phyloP scores from a whole-genome alignment of 2,329 filamentous ascomycete species.

The Sarocladiaceae sp. region DNA sequence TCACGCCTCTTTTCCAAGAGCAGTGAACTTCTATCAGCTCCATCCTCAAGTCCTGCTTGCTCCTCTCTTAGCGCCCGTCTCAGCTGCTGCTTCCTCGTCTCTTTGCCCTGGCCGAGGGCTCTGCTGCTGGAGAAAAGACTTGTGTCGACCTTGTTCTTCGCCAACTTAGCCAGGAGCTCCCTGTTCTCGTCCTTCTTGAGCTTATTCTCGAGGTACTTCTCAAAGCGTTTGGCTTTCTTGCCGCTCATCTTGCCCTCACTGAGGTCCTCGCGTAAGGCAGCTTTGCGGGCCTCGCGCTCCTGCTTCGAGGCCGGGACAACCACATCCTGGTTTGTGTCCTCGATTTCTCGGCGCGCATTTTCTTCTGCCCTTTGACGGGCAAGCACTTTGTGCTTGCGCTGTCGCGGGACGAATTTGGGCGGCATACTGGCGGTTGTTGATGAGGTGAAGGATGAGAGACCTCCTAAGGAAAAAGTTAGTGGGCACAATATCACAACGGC shows the following conservation, averaged over 20 bases:
- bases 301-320: slow-evolving; percentile 31
- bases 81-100: slow-evolving; percentile 65
- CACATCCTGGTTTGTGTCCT: slow-evolving; percentile 35
- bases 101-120: slow-evolving; percentile 64
- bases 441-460: not conserved
- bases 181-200: slow-evolving; percentile 89
- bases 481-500: no score
- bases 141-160: slow-evolving; percentile 73
- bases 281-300: slow-evolving; percentile 44
- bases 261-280: slow-evolving; percentile 32
- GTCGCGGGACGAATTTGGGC: slow-evolving; percentile 55
- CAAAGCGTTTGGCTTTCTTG: slow-evolving; percentile 60
- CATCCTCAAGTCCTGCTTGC: slow-evolving; percentile 53
- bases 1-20: slow-evolving; percentile 39
- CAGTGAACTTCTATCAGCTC: slow-evolving; percentile 44
- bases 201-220: slow-evolving; percentile 79
- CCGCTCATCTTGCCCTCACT: slow-evolving; percentile 45
- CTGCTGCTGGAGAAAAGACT: slow-evolving; percentile 72
- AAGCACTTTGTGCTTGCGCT: slow-evolving; percentile 63
- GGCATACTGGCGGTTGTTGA: slow-evolving; percentile 1
- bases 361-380: slow-evolving; percentile 52
- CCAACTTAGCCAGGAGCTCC: slow-evolving; percentile 76
- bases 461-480: not conserved
- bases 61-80: slow-evolving; percentile 58
- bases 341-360: slow-evolving; percentile 32